These are phyloP conservation scores for Linum lewisii DNA, from an alignment of 345 rosid genomes.

Conservation along the genomic window DNA sequence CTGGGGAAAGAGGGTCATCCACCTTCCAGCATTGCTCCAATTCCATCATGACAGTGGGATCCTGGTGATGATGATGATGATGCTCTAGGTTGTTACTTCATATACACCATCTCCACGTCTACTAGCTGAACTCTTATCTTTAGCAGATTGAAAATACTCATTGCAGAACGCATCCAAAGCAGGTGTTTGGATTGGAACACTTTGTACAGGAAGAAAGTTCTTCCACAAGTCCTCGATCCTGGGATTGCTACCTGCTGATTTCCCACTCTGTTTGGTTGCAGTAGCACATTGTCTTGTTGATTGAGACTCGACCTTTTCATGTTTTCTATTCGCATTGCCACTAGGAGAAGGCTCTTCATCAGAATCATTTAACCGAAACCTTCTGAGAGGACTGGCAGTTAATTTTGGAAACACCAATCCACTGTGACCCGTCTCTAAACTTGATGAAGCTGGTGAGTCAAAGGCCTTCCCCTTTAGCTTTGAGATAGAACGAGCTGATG, in stretches of 20 bases:
- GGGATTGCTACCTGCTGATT: constrained; percentile 15
- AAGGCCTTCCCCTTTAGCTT: constrained; percentile 27
- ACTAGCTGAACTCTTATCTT: constrained; percentile 25
- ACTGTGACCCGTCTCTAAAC: constrained; percentile 24
- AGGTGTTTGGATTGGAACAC: constrained; percentile 50
- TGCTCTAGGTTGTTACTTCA: constrained; percentile 12
- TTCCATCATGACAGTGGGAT: constrained; percentile 14
- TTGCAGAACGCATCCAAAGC: constrained; percentile 69
- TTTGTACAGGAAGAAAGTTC: constrained; percentile 41
- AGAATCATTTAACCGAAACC: constrained; percentile 70
- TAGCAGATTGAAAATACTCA: constrained; percentile 58
- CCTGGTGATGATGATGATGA: constrained; percentile 1
- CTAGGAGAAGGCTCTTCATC: constrained; percentile 49
- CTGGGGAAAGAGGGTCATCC: constrained; percentile 45
- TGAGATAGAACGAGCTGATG: constrained; percentile 25
- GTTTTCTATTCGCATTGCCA: constrained; percentile 19
- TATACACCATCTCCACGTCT: constrained; percentile 15
- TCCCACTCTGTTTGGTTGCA: constrained; percentile 28
- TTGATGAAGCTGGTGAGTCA: constrained; percentile 31
- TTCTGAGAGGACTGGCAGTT: constrained; percentile 71
- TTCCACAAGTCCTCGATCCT: constrained; percentile 51
- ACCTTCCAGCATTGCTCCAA: constrained; percentile 27
- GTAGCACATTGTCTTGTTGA: constrained; percentile 19
- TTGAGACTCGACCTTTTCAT: constrained; percentile 18
- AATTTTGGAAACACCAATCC: constrained; percentile 38